A percentile compares a stretch with the other conserved stretches of the same genome.
phyloP scores from a whole-genome alignment of 2,329 filamentous ascomycete genomes.

The Zasmidium citrigriseum region DNA sequence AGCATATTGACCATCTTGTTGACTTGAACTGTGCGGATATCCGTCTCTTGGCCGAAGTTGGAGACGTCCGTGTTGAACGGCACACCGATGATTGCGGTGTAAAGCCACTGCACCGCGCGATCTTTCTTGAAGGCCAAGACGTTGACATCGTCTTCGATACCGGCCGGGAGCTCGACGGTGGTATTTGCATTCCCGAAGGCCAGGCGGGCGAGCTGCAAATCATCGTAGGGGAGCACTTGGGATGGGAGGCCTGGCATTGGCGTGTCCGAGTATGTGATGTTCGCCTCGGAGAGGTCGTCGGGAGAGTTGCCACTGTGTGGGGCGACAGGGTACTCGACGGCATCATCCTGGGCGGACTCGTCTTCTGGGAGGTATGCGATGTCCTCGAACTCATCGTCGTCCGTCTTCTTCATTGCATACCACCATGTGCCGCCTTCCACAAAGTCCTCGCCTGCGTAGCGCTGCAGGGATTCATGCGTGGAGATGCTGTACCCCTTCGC shows the following conservation, averaged over 20 bases:
- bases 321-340: background rate
- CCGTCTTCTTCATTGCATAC: background rate
- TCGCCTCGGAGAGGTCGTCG: background rate
- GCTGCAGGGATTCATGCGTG: background rate
- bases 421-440: background rate
- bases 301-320: background rate
- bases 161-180: background rate
- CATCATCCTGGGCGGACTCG: background rate
- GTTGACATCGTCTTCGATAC: background rate
- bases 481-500: background rate
- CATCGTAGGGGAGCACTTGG: background rate
- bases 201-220: background rate
- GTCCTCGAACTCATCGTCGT: too few relatives aligned
- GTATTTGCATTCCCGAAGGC: background rate
- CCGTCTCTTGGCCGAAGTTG: background rate
- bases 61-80: background rate
- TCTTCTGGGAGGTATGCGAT: too few relatives aligned
- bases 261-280: background rate
- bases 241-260: background rate
- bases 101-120: background rate
- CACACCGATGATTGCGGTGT: background rate
- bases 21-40: background rate
- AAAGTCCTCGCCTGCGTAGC: background rate
- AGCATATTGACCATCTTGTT: background rate
- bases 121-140: background rate